Evolutionary conservation across 345 rosid genomes (phyloP), one percentile per base, ranked within the genome.

Genomic region (Salix exigua): DNA sequence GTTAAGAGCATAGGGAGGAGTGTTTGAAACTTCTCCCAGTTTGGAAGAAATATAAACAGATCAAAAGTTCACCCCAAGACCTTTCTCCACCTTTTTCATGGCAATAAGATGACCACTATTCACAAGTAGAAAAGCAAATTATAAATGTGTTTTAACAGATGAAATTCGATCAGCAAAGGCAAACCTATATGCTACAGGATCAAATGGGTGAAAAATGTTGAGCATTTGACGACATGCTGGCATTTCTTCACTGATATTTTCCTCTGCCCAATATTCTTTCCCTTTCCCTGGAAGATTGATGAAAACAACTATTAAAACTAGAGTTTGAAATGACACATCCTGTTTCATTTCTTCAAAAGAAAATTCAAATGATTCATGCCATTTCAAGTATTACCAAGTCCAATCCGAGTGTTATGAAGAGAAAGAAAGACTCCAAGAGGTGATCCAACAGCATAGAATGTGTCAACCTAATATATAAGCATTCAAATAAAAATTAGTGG

Each of bases 151-250:
- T 35, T 55, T 30, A 58, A 40, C 38, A 69, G 1, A 14, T 48
- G 28, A 21, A 31, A 66, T 40, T 70, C 33, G 16, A 74, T 2
- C 25, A 30, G 77, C 66, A 40, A 77, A 64, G 68, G 77, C 84
- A 75, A 64, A 96, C 99, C 99, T 92, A 84, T 93, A 96, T 73
- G 99, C 99, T 79, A 96, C 99, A 67, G 99, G 99, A 85, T 96
- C 99, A 81, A 77, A 96, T 28, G 98, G 99, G 82, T 93, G 98
- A 84, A 93, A 96, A 76, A 96, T 96, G 88, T 93, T 96, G 91
- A 93, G 86, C 98, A 96, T 93, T 86, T 88, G 99, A 75, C 83
- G 87, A 83, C 98, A 96, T 69, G 94, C 90, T 66, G 98, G 99
- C 90, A 92, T 92, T 91, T 93, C 98, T 88, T 96, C 99, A 40